Percentiles rank a stretch among this genome's conserved stretches.
phyloP scores from a whole-genome alignment of 148 eudicot species.

The Spergularia marina region DNA sequence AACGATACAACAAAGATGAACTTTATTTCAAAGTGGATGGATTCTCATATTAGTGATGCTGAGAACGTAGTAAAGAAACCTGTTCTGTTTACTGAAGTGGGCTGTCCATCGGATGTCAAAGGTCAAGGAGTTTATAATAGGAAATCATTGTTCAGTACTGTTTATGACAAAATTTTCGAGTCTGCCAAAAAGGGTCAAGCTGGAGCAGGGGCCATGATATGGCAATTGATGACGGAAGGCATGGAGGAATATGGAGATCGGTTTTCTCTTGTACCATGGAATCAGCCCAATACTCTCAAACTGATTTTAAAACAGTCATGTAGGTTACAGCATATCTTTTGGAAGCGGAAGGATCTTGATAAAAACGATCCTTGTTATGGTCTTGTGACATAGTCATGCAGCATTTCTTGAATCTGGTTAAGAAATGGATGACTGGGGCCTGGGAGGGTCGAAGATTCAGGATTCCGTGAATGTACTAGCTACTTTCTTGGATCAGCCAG shows the following conservation, averaged over 20 bases:
- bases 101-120: conserved; percentile 33
- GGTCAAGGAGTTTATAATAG: conserved; percentile 28
- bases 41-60: conserved; percentile 43
- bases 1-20: conserved; percentile 34
- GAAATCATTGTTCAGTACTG: conserved; percentile 31
- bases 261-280: conserved; percentile 45
- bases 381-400: conserved; percentile 18
- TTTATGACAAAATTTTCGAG: conserved; percentile 38
- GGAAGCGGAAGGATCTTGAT: conserved; percentile 20
- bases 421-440: neutral
- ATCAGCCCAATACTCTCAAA: conserved; percentile 39
- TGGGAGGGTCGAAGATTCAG: neutral
- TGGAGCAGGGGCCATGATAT: conserved; percentile 49
- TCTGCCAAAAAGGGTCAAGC: conserved; percentile 47
- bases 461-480: too few relatives aligned
- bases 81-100: conserved; percentile 54
- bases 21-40: conserved; percentile 44
- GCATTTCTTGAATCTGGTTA: neutral
- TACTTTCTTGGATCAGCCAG: neutral
- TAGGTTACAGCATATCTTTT: conserved; percentile 28
- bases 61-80: conserved; percentile 47
- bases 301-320: conserved; percentile 52
- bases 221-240: conserved; percentile 56
- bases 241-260: conserved; percentile 41
- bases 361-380: conserved; percentile 34